Base-by-base conservation (phyloP, 257 asterid genomes). In the Solanum rostratum region DNA sequence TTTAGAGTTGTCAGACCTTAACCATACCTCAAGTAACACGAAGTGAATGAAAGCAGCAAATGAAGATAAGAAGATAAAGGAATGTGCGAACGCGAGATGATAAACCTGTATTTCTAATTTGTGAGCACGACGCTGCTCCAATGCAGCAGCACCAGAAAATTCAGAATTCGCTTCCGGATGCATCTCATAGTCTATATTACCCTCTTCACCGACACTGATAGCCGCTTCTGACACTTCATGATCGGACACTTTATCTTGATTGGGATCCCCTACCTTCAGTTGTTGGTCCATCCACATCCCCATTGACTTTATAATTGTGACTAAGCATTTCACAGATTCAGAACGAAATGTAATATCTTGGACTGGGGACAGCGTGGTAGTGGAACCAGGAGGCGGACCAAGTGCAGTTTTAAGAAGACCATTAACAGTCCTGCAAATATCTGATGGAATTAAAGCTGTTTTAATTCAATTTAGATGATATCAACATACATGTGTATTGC, bases 281-380 rank as follows among this genome's bases (percentile, higher is more conserved):
- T 97, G 98, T 83, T 92, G 98, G 92, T 97, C 99, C 98, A 97
- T 94, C 98, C 98, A 97, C 82, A 90, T 86, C 63, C 98, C 99
- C 98, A 95, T 93, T 43, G 99, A 97, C 90, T 89, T 94, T 87
- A 94, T 94, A 80, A 97, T 95, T 84, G 90, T 92, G 84, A 91
- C 98, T 91, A 95, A 92, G 89, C 99, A 97, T 83, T 91, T 97
- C 20, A 97, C 99, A 57, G 99, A 95, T 92, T 95, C 99, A 89
- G 92, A 95, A 81, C 98, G 99, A 89, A 97, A 97, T 59, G 98
- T 93, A 85, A 91, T 88, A 85, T 97, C 99, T 87, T 97, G 99
- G 88, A 90, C 96, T 55, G 97, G 96, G 83, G 99, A 91, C 92
- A 97, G 88, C 84, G 95, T 89, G 84, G 98, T 91, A 52, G 94